Evolutionary conservation across 306 rosid genomes (phyloP), one percentile per base, ranked within the genome.

Genomic region (Acacia acuminata): DNA sequence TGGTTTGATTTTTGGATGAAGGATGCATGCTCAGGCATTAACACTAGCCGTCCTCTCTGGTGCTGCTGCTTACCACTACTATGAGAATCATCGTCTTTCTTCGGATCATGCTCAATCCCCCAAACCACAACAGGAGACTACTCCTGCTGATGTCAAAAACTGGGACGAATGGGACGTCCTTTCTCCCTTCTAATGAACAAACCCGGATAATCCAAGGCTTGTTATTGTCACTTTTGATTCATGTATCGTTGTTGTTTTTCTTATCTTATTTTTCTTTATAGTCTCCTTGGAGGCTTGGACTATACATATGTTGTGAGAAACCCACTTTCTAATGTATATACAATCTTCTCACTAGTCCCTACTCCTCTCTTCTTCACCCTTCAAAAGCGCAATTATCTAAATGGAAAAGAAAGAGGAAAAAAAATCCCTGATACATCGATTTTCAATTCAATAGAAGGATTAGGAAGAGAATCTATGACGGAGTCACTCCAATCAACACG

Each of bases 21-120:
- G 98, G 82, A 88, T 94, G 90, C 97, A 94, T 55, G 91, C 98
- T 1, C 97, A 94, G 79, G 97, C 98, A 2, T 78, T 94, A 50
- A 94, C 97, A 19, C 73, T 94, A 55, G 97, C 85, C 8, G 94
- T 89, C 48, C 85, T 94, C 45, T 89, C 94, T 4, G 89, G 91
- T 51, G 97, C 91, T 0, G 97, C 97, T 2, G 85, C 78, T 64
- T 91, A 88, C 85, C 94, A 83, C 73, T 93, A 90, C 82, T 90
- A 91, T 69, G 91, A 90, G 77, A 87, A 83, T 65, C 80, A 75
- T 43, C 40, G 11, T 8, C 7, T 14, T 27, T 25, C 20, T 30
- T 24, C 42, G 25, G 67, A 36, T 7, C 10, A 53, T 7, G 10
- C 11, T 20, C 56, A 8, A 14, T 45, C 73, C 10, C 32, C 53